These are phyloP conservation scores for Sporobolomyces pararoseus DNA, from an alignment of 768 basidiomycete species.

Conservation along the genomic window DNA sequence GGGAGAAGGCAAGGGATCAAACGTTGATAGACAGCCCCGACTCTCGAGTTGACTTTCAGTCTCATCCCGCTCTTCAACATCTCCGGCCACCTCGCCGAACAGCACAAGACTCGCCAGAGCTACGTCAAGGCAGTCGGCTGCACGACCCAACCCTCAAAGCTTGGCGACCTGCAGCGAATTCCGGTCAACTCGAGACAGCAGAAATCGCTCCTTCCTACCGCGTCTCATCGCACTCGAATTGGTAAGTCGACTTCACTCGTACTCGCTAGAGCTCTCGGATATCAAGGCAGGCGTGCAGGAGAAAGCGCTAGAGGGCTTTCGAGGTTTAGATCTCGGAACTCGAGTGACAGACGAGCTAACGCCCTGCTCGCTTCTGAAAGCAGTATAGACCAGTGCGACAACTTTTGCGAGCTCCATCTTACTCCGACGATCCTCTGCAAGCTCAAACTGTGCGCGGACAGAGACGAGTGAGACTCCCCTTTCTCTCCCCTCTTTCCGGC, in stretches of 20 bases:
- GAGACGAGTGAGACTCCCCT: background rate
- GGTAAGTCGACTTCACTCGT: background rate
- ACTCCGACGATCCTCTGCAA: background rate
- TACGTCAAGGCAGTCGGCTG: too few relatives aligned
- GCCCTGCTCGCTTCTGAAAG: background rate
- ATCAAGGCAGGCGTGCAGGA: too few relatives aligned
- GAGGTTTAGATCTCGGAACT: background rate
- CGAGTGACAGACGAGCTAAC: constrained; percentile 6
- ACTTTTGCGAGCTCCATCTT: too few relatives aligned
- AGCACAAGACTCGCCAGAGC: too few relatives aligned
- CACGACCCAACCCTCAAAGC: too few relatives aligned
- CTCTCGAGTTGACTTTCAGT: too few relatives aligned
- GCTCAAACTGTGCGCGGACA: background rate
- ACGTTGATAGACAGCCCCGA: background rate
- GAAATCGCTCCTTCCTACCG: background rate
- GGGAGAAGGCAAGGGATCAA: background rate
- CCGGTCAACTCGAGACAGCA: too few relatives aligned
- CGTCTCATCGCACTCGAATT: background rate
- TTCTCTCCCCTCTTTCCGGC: constrained; percentile 1
- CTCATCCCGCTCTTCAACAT: too few relatives aligned
- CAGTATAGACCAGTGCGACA: background rate
- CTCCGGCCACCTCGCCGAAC: too few relatives aligned
- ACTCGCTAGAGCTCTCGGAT: too few relatives aligned
- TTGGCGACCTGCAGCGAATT: too few relatives aligned
- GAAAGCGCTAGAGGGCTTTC: too few relatives aligned